These are phyloP conservation scores for Balamuthia mandrillaris DNA, from an alignment of 208 protist species.

Conservation along the genomic window DNA sequence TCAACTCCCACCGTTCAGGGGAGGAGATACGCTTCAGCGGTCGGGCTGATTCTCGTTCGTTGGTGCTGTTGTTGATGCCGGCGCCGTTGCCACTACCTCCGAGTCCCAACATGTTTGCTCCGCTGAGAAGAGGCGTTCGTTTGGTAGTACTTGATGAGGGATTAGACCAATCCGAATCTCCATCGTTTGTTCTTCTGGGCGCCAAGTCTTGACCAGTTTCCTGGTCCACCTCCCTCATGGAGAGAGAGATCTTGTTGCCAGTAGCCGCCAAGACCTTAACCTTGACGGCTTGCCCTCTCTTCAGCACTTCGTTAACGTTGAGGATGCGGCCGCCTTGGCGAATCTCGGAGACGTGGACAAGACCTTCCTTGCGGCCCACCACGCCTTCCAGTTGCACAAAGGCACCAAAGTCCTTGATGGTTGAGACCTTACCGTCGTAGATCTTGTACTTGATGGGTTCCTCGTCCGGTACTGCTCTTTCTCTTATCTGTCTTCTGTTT, in stretches of 20 bases:
- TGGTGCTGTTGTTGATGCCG: background rate
- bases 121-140: background rate
- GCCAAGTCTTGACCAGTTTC: slow-evolving; percentile 63
- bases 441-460: slow-evolving; percentile 69
- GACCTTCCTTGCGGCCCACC: slow-evolving; percentile 58
- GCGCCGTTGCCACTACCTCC: background rate
- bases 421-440: slow-evolving; percentile 73
- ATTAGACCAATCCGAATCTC: slow-evolving; percentile 21
- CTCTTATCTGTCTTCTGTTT: slow-evolving; percentile 7
- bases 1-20: slow-evolving; percentile 76
- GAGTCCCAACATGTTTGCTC: background rate
- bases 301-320: slow-evolving; percentile 57
- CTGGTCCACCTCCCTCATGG: slow-evolving; percentile 85
- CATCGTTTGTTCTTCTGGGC: slow-evolving; percentile 13
- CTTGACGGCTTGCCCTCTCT: slow-evolving; percentile 65
- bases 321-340: slow-evolving; percentile 12
- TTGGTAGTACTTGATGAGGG: background rate
- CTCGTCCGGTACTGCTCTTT: slow-evolving; percentile 37
- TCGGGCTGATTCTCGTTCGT: background rate
- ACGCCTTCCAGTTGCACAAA: slow-evolving; percentile 72
- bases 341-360: slow-evolving; percentile 69
- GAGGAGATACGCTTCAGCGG: slow-evolving; percentile 69
- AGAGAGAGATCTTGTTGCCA: slow-evolving; percentile 69
- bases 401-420: slow-evolving; percentile 76
- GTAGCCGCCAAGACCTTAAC: slow-evolving; percentile 76